These are phyloP conservation scores for Taphrina betulina DNA, from an alignment of 1,139 yeast species.

Conservation along the genomic window DNA sequence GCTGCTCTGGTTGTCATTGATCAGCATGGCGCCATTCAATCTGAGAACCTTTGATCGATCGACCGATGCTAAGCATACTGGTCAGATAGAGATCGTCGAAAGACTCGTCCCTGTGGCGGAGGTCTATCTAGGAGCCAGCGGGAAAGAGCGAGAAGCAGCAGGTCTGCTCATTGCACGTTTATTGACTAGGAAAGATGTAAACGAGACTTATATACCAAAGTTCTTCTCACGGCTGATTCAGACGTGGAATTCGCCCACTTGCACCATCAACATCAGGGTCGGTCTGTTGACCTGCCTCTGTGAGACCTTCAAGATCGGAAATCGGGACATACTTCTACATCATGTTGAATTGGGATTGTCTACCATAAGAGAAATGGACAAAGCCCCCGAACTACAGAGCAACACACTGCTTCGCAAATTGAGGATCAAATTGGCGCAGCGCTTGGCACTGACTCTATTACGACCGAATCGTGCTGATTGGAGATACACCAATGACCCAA, in stretches of 20 bases:
- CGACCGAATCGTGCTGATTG: conserved; percentile 29
- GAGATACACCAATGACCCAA: conserved; percentile 22
- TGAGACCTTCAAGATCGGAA: conserved; percentile 23
- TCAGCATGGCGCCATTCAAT: conserved; percentile 70
- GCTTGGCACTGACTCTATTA: conserved; percentile 38
- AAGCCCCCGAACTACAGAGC: conserved; percentile 12
- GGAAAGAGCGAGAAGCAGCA: conserved; percentile 54
- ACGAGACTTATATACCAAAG: conserved; percentile 29
- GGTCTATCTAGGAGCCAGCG: conserved; percentile 47
- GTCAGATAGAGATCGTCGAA: conserved; percentile 42
- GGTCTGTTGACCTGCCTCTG: conserved; percentile 20
- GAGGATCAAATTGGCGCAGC: conserved; percentile 37
- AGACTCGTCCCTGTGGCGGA: conserved; percentile 47
- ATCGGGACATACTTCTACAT: conserved; percentile 19
- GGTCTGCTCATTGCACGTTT: conserved; percentile 49
- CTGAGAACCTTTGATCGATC: conserved; percentile 47
- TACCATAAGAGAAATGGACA: conserved; percentile 1
- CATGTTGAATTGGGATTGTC: background rate
- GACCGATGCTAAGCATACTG: background rate
- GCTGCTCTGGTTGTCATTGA: conserved; percentile 70
- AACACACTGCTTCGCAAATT: conserved; percentile 37
- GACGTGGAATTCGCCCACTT: conserved; percentile 1
- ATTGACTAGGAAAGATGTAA: conserved; percentile 47
- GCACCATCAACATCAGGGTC: conserved; percentile 15
- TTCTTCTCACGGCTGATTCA: conserved; percentile 2